Evolutionary conservation across 2,329 filamentous ascomycete species (phyloP), one percentile per base, ranked within the genome.

Genomic region (Botrytis elliptica): DNA sequence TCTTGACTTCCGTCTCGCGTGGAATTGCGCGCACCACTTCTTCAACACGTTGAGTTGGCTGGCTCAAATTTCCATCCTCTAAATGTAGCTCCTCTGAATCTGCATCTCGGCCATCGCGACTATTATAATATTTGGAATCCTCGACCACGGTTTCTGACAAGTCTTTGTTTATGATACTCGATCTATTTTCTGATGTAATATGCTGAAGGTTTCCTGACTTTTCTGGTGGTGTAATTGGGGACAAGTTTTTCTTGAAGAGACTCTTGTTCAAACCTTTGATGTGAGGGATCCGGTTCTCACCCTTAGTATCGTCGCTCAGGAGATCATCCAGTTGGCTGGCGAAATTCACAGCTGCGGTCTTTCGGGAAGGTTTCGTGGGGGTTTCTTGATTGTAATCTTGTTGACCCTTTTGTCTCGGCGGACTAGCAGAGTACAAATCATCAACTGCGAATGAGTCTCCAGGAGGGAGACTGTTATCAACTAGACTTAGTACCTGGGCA

Each of bases 401-500:
- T 40, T 49, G n/a, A 42, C 20, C 2, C 29, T 71, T 49, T 55
- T 40, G 36, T 52, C 25, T 22, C 38, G 5, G 52, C 42, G 75
- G 70, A 67, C 62, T 74, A 8, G 65, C 67, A 62, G 64, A 29
- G 57, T 76, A 66, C 5, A 73, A 22, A 70, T 73, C 68, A 8
- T 42, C 70, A 55, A 33, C 6, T 29, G 40, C 38, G 42, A 46
- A 65, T n/a, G 12, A 22, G 5, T 65, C 40, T 22, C 38, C 40
- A 7, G 6, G 29, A 36, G 33, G 18, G 29, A 52, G 40, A 18
- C 46, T 38, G 36, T 4, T n/a, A 44, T 57, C 49, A n/a, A 74
- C 7, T 25, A 44, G 55, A 49, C 40, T 10, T 68, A 38, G 42
- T 63, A 29, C 38, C 38, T 71, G 55, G 33, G 62, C 67, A 70